Conservation (phyloP, 2,329 filamentous ascomycete genomes). For the Coniochaeta prunicola region DNA sequence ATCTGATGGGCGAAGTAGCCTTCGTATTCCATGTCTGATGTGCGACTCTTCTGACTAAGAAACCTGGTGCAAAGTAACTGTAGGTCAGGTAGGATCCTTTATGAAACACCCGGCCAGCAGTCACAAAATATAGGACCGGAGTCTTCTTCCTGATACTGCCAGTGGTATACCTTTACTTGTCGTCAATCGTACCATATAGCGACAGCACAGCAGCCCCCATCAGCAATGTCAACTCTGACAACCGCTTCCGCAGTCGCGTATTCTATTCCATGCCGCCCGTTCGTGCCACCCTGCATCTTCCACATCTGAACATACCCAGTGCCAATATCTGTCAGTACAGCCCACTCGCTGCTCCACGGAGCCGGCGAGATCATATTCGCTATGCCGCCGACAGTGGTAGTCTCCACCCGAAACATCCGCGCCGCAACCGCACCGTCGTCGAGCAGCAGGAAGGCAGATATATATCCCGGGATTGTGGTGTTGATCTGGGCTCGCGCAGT, state of each 20-base stretch:
- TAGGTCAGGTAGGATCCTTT: too few relatives aligned
- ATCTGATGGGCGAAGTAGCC: too few relatives aligned
- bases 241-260: constrained; percentile 9
- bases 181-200: constrained; percentile 13
- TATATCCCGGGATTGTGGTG: constrained; percentile 8
- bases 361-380: constrained; percentile 13
- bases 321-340: constrained; percentile 11
- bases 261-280: constrained; percentile 6
- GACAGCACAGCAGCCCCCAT: constrained; percentile 16
- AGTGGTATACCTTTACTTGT: not conserved
- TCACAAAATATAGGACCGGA: too few relatives aligned
- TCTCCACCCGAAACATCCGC: constrained; percentile 12
- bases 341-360: constrained; percentile 11
- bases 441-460: constrained; percentile 11
- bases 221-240: constrained; percentile 9
- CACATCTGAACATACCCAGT: constrained; percentile 14
- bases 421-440: constrained; percentile 7
- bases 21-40: too few relatives aligned
- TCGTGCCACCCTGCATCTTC: constrained; percentile 7
- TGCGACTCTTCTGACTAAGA: too few relatives aligned
- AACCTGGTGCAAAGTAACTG: too few relatives aligned
- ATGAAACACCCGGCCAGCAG: too few relatives aligned
- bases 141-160: too few relatives aligned
- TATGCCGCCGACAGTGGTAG: constrained; percentile 10
- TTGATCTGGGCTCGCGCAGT: constrained; percentile 7